phyloP scores from a whole-genome alignment of 257 asterid genomes.

The Rubia yunnanensis region DNA sequence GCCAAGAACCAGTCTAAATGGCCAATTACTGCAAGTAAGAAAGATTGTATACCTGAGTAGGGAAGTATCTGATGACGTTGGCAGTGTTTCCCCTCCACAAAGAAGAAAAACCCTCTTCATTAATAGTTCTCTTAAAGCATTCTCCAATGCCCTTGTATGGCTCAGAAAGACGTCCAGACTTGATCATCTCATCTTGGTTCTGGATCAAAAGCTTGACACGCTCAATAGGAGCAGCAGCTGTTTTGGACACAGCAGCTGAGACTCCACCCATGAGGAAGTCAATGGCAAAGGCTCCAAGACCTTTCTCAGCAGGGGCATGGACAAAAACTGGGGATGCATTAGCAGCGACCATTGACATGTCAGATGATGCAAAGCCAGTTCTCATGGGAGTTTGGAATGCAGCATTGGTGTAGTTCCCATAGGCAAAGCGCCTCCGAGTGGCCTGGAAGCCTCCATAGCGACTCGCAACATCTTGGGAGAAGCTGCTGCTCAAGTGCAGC shows the following conservation, averaged over 20 bases:
- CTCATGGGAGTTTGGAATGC: constrained; percentile 44
- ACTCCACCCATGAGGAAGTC: constrained; percentile 96
- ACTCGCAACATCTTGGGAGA: constrained; percentile 43
- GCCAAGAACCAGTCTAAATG: neutral
- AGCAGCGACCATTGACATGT: constrained; percentile 54
- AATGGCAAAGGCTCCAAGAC: constrained; percentile 56
- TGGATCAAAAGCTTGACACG: constrained; percentile 92
- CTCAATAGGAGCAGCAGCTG: constrained; percentile 93
- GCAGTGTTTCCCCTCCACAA: constrained; percentile 97
- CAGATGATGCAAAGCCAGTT: constrained; percentile 37
- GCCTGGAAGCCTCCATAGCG: constrained; percentile 45
- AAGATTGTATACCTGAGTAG: constrained; percentile 60
- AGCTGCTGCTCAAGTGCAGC: constrained; percentile 54
- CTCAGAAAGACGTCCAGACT: constrained; percentile 74
- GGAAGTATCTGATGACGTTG: constrained; percentile 88
- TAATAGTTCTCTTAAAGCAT: constrained; percentile 61
- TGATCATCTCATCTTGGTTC: constrained; percentile 87
- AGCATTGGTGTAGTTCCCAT: constrained; percentile 53
- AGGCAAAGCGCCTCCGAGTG: constrained; percentile 52
- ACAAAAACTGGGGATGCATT: constrained; percentile 81
- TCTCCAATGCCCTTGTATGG: constrained; percentile 93
- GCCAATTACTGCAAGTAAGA: neutral
- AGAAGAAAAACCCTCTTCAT: constrained; percentile 56
- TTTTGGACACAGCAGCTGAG: constrained; percentile 89
- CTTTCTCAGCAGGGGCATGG: constrained; percentile 86